phyloP scores from a whole-genome alignment of 2,329 filamentous ascomycete genomes.

The Venturia nashicola region DNA sequence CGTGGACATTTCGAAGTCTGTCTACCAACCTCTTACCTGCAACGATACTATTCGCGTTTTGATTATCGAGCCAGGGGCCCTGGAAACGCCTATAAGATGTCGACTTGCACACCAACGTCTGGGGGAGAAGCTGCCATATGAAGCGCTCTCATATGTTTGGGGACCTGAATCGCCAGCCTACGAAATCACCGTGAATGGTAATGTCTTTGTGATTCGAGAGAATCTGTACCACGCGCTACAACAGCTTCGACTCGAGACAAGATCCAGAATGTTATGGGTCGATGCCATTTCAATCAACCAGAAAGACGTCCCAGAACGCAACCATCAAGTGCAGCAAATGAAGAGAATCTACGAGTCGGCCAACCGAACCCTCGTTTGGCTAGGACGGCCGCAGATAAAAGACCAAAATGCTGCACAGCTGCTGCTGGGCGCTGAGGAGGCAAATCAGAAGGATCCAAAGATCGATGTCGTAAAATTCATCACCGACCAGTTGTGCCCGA shows the following conservation, averaged over 20 bases:
- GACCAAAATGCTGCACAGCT: neutral
- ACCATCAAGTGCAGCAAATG: conserved; percentile 14
- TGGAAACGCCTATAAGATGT: neutral
- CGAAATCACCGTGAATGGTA: neutral
- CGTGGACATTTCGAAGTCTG: neutral
- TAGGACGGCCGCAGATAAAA: neutral
- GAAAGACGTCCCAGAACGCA: conserved; percentile 13
- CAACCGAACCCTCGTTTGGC: conserved; percentile 14
- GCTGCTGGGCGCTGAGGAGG: neutral
- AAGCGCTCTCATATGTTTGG: conserved; percentile 7
- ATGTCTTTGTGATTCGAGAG: neutral
- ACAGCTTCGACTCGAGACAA: neutral
- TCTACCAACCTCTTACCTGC: neutral
- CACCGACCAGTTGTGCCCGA: neutral
- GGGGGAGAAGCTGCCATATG: neutral
- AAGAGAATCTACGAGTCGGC: conserved; percentile 14
- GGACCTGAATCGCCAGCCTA: neutral
- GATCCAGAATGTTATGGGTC: conserved; percentile 12
- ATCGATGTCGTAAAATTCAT: neutral
- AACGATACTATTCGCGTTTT: neutral
- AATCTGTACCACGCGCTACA: neutral
- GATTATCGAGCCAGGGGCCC: neutral
- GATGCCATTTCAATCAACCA: conserved; percentile 18
- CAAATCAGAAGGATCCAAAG: neutral
- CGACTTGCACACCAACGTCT: neutral